phyloP scores from a whole-genome alignment of 1,284 basidiomycete genomes.

The Ganoderma boninense region DNA sequence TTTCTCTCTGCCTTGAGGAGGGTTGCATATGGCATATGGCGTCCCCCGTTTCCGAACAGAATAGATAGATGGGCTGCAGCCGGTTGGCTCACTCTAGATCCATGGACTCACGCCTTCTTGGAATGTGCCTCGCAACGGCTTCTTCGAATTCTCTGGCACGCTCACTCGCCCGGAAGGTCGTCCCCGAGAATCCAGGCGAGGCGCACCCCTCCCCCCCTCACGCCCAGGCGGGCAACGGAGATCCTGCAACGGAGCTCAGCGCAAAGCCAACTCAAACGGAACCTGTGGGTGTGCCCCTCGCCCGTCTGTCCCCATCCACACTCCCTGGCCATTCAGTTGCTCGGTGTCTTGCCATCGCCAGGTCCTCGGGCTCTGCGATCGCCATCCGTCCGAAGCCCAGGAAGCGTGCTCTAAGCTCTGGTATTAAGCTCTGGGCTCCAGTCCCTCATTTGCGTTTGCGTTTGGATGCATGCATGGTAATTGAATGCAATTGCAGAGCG shows the following conservation, averaged over 20 bases:
- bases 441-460: background rate
- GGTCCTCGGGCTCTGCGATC: background rate
- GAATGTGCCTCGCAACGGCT: constrained; percentile 1
- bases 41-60: too few relatives aligned
- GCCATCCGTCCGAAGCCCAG: background rate
- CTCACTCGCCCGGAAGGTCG: background rate
- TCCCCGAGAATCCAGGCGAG: background rate
- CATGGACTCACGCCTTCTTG: background rate
- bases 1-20: too few relatives aligned
- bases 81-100: background rate
- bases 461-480: too few relatives aligned
- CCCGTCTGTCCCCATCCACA: background rate
- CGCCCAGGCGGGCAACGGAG: background rate
- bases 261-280: background rate
- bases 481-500: background rate
- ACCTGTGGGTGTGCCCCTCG: background rate
- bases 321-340: background rate
- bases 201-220: background rate
- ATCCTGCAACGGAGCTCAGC: background rate
- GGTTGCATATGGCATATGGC: background rate
- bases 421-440: background rate
- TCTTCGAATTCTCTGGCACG: background rate
- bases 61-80: too few relatives aligned
- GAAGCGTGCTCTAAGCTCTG: background rate
- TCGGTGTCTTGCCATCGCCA: constrained; percentile 2